phyloP scores from a whole-genome alignment of 2,329 filamentous ascomycete genomes.

The Exutisphaerella laricina region DNA sequence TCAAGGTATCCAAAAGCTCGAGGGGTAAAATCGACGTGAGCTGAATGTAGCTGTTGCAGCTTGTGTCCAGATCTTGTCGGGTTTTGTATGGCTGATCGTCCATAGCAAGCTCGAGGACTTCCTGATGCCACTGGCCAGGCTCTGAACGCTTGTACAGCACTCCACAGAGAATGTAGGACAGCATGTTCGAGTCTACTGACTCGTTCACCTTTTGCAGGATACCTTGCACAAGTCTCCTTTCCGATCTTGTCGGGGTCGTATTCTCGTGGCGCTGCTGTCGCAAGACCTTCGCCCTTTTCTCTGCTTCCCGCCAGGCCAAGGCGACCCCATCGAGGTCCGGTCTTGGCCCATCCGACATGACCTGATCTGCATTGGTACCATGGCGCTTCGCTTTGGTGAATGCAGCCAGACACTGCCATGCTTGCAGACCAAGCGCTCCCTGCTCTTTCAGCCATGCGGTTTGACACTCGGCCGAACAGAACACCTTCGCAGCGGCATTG shows the following conservation, averaged over 20 bases:
- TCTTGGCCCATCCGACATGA: slow-evolving; percentile 10
- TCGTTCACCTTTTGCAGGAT: slow-evolving; percentile 11
- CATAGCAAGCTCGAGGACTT: slow-evolving; percentile 36
- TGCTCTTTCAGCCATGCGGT: slow-evolving; percentile 31
- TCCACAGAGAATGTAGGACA: slow-evolving; percentile 41
- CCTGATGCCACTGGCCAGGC: slow-evolving; percentile 29
- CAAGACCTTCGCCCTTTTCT: slow-evolving; percentile 14
- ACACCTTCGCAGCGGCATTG: slow-evolving; percentile 37
- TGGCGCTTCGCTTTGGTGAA: slow-evolving; percentile 23
- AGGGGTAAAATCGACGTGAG: slow-evolving; percentile 38
- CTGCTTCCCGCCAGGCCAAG: slow-evolving; percentile 20
- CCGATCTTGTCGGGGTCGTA: slow-evolving; percentile 8
- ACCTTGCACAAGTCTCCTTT: slow-evolving; percentile 11
- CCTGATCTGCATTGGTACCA: slow-evolving; percentile 9
- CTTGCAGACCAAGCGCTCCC: slow-evolving; percentile 27
- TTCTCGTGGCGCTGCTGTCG: slow-evolving; percentile 1
- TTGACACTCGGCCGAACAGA: slow-evolving; percentile 38
- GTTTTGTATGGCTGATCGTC: slow-evolving; percentile 41
- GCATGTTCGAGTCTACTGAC: slow-evolving; percentile 33
- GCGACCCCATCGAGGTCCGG: slow-evolving; percentile 20
- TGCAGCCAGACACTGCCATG: slow-evolving; percentile 26
- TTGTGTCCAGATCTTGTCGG: slow-evolving; percentile 36
- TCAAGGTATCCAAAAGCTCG: slow-evolving; percentile 33
- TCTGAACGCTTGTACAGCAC: slow-evolving; percentile 32
- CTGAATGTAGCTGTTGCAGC: slow-evolving; percentile 40